Conservation (phyloP, 2,329 filamentous ascomycete species). For the Aschersonia sp. region DNA sequence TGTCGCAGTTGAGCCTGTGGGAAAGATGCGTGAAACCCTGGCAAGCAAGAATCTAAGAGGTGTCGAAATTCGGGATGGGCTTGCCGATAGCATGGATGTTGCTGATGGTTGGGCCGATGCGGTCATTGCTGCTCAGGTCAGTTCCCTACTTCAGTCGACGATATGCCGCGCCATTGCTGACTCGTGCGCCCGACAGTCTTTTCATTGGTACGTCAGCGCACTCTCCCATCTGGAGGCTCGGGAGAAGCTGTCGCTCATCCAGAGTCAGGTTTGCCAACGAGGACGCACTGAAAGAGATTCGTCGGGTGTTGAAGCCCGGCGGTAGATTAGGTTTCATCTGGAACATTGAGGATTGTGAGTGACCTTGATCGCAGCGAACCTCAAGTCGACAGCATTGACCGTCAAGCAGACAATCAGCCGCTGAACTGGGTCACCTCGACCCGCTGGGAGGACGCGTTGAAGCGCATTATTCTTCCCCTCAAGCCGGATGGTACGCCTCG, state of each 20-base stretch:
- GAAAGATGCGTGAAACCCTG: constrained; percentile 48
- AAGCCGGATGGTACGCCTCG: constrained; percentile 43
- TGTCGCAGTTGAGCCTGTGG: constrained; percentile 49
- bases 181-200: constrained; percentile 17
- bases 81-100: constrained; percentile 40
- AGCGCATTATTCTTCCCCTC: constrained; percentile 39
- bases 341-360: constrained; percentile 58
- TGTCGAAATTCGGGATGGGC: constrained; percentile 42
- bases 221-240: neutral
- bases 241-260: neutral
- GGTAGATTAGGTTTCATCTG: constrained; percentile 53
- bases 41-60: constrained; percentile 38
- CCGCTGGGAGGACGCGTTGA: constrained; percentile 46
- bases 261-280: constrained; percentile 49
- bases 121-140: constrained; percentile 53
- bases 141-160: constrained; percentile 8
- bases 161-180: constrained; percentile 8
- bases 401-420: constrained; percentile 45
- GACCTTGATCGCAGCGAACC: too few relatives aligned
- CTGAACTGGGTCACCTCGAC: constrained; percentile 37
- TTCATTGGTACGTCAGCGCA: constrained; percentile 36
- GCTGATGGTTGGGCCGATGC: constrained; percentile 47
- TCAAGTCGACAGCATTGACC: neutral
- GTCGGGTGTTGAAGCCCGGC: constrained; percentile 46
- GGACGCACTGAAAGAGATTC: constrained; percentile 49